phyloP scores from a whole-genome alignment of 441 rosid genomes.

The Erysimum pusillum region DNA sequence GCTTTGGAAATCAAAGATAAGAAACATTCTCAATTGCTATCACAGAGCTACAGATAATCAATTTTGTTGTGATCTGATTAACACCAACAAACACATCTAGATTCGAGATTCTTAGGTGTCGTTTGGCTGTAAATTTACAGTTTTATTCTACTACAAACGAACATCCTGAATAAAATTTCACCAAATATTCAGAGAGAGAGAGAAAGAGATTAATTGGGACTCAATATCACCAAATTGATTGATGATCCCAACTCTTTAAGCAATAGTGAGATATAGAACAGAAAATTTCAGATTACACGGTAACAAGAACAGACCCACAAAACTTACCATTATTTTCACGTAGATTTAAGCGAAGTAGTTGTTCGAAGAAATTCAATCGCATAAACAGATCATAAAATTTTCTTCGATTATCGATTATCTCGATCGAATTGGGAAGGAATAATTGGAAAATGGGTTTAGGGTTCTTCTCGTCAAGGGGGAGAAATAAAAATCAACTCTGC shows the following conservation, averaged over 20 bases:
- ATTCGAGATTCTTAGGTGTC: not conserved
- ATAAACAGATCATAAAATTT: not conserved
- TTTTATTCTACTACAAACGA: not conserved
- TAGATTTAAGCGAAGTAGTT: not conserved
- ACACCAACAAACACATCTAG: not conserved
- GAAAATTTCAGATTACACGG: not conserved
- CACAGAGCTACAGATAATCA: not conserved
- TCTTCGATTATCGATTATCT: not conserved
- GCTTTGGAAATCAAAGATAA: slow-evolving; percentile 22
- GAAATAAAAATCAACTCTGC: not conserved
- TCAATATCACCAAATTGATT: slow-evolving; percentile 4
- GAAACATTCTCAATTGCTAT: slow-evolving; percentile 13
- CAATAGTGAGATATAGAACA: not conserved
- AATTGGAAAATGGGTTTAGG: slow-evolving; percentile 45
- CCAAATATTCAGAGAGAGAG: not conserved
- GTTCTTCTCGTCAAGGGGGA: slow-evolving; percentile 40
- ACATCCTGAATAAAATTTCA: not conserved
- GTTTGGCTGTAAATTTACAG: not conserved
- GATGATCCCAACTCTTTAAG: not conserved
- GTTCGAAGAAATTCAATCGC: not conserved
- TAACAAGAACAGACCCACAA: slow-evolving; percentile 5
- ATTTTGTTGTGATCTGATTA: not conserved
- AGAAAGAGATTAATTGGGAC: slow-evolving; percentile 1
- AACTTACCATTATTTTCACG: slow-evolving; percentile 37
- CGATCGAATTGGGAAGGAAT: slow-evolving; percentile 19